A percentile compares a stretch with the other conserved stretches of the same genome.
phyloP scores from a whole-genome alignment of 495 filamentous ascomycete genomes.

The Talaromyces borbonicus region DNA sequence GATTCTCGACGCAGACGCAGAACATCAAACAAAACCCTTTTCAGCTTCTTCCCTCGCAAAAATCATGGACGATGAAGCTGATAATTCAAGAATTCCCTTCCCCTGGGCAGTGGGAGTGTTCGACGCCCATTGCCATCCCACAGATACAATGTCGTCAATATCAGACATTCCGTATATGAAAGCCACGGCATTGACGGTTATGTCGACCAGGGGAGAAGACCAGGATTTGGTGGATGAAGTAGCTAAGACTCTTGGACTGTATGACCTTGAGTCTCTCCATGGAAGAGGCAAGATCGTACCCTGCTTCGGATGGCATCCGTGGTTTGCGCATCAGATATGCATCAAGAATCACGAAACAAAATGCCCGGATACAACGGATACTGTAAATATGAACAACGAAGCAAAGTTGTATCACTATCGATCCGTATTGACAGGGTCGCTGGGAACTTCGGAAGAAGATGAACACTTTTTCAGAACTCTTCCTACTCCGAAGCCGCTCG shows the following conservation, averaged over 20 bases:
- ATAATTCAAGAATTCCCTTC: constrained; percentile 29
- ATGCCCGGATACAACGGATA: constrained; percentile 28
- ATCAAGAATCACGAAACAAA: constrained; percentile 52
- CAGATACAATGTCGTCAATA: constrained; percentile 77
- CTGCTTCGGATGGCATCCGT: constrained; percentile 97
- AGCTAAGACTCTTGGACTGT: constrained; percentile 36
- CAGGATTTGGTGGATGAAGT: constrained; percentile 71
- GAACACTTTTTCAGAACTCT: constrained; percentile 53
- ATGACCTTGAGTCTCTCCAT: constrained; percentile 13
- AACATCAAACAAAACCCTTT: background rate
- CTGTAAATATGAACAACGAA: constrained; percentile 3
- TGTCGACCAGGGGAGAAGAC: constrained; percentile 82
- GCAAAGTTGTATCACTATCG: constrained; percentile 57
- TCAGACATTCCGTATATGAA: constrained; percentile 64
- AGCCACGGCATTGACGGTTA: constrained; percentile 66
- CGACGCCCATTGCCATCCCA: constrained; percentile 98
- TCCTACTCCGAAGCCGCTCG: constrained; percentile 62
- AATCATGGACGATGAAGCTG: background rate
- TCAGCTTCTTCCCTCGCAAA: constrained; percentile 14
- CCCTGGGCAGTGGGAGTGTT: constrained; percentile 81
- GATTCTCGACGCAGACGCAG: no score
- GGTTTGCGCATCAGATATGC: constrained; percentile 87
- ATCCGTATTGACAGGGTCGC: constrained; percentile 50
- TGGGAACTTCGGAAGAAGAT: constrained; percentile 38
- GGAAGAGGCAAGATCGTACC: constrained; percentile 49